Evolutionary conservation across 139 green algal species (phyloP), one percentile per base, ranked within the genome.

Genomic region (Diplosphaera chodatii): DNA sequence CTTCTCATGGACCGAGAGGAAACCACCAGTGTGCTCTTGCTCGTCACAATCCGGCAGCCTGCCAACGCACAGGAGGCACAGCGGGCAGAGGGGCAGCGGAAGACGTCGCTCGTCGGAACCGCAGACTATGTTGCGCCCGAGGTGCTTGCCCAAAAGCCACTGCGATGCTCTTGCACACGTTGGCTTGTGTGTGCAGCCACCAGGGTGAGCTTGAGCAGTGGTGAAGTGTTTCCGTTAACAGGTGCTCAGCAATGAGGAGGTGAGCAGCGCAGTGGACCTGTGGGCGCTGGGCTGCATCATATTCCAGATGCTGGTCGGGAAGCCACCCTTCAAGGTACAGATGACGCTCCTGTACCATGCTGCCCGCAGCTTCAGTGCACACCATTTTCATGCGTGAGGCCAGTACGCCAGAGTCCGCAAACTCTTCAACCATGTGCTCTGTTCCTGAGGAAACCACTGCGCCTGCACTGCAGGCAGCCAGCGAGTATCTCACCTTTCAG

Each of bases 401-500:
- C n/a, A n/a, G n/a, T n/a, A n/a, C n/a, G n/a, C n/a, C n/a, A n/a
- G n/a, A n/a, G n/a, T n/a, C n/a, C n/a, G n/a, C n/a, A n/a, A n/a
- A n/a, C n/a, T n/a, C n/a, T n/a, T n/a, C n/a, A n/a, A n/a, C n/a
- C n/a, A n/a, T 59, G 48, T 25, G 22, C 16, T 27, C 16, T 59
- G 16, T 59, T 10, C 48, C 48, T n/a, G 48, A 59, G 10, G 48
- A 59, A 25, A 59, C 10, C 13, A 3, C 16, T 59, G 13, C 13
- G 3, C 48, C 10, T 25, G 16, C 48, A 27, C 16, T 5, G 16
- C 48, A 59, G 48, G 77, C 66, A 2, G 78, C 40, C 48, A 86
- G 71, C 31, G 91, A 96, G 83, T 96, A 96, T 78, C 79, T 96
- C 0, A 96, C 89, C 15, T 92, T 96, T 73, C 83, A 94, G 74